Conservation (phyloP, 805 yeast genomes). For the Komagataella phaffii region DNA sequence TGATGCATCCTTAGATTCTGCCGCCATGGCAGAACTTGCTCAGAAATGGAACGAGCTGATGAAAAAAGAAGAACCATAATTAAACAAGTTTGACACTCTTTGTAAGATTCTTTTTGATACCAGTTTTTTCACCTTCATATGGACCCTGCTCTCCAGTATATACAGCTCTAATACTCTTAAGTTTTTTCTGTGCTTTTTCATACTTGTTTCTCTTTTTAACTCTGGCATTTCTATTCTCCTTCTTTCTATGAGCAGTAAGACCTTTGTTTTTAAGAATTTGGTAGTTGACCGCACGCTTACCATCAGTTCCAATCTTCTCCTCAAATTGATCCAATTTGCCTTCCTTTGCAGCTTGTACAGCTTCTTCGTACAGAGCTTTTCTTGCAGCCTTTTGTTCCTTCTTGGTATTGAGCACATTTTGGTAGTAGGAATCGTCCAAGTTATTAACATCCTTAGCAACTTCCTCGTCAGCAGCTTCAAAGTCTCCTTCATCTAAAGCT, state of each 20-base stretch:
- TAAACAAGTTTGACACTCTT: slow-evolving; percentile 68
- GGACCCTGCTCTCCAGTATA: slow-evolving; percentile 64
- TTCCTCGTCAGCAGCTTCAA: slow-evolving; percentile 31
- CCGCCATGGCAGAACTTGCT: slow-evolving; percentile 57
- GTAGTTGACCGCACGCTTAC: slow-evolving; percentile 89
- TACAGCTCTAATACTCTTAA: slow-evolving; percentile 83
- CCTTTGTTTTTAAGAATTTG: slow-evolving; percentile 96
- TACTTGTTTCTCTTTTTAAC: slow-evolving; percentile 97
- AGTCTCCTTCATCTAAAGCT: slow-evolving; percentile 39
- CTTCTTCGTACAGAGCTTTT: slow-evolving; percentile 50
- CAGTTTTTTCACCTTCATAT: slow-evolving; percentile 89
- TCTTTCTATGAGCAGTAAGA: slow-evolving; percentile 82
- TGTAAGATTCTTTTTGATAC: slow-evolving; percentile 91
- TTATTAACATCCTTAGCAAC: slow-evolving; percentile 27
- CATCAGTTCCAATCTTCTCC: slow-evolving; percentile 58
- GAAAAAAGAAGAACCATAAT: slow-evolving; percentile 4
- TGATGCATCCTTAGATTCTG: slow-evolving; percentile 63
- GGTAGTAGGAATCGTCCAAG: slow-evolving; percentile 47
- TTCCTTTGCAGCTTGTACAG: slow-evolving; percentile 68
- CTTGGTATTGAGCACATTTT: slow-evolving; percentile 34
- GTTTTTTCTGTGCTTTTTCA: slow-evolving; percentile 88
- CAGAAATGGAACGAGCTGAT: slow-evolving; percentile 33
- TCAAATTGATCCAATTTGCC: slow-evolving; percentile 68
- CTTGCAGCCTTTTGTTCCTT: slow-evolving; percentile 38
- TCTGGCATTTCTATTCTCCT: slow-evolving; percentile 89